Evolutionary conservation across 2,329 filamentous ascomycete species (phyloP).

Genomic region (Fusarium sp.): DNA sequence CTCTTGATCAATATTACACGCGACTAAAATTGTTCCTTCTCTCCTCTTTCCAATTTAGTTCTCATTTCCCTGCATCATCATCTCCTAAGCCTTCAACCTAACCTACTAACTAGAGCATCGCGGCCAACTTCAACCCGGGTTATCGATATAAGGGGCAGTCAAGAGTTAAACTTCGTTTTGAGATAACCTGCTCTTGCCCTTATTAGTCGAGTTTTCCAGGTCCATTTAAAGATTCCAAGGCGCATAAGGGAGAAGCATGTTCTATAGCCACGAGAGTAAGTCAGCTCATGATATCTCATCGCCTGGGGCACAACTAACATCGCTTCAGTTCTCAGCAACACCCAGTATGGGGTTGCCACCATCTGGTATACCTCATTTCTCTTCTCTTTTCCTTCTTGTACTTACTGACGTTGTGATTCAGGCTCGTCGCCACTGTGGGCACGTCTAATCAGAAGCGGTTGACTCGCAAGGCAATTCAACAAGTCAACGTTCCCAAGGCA

Average conservation of each 20-base stretch:
- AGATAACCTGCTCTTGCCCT: neutral
- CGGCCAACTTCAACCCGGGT: slow-evolving; percentile 3
- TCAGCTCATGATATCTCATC: neutral
- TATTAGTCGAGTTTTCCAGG: neutral
- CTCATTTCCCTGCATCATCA: slow-evolving; percentile 4
- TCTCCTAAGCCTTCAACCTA: slow-evolving; percentile 11
- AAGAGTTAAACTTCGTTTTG: neutral
- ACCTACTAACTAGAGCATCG: slow-evolving; percentile 13
- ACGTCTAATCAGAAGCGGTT: slow-evolving; percentile 78
- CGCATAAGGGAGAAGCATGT: slow-evolving; percentile 69
- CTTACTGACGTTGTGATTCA: slow-evolving; percentile 51
- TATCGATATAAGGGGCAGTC: neutral
- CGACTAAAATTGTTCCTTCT: slow-evolving; percentile 13
- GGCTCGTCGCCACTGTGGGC: slow-evolving; percentile 92
- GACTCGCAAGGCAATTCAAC: slow-evolving; percentile 85
- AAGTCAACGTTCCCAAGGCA: slow-evolving; percentile 87
- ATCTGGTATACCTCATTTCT: slow-evolving; percentile 75
- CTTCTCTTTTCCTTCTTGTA: accelerated
- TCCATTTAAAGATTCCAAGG: neutral
- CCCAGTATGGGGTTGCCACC: slow-evolving; percentile 91
- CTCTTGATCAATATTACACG: neutral
- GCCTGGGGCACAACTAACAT: slow-evolving; percentile 39
- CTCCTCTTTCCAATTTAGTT: slow-evolving; percentile 9
- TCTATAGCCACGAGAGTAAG: slow-evolving; percentile 95
- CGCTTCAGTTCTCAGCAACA: slow-evolving; percentile 78